Evolutionary conservation across 2,329 filamentous ascomycete species (phyloP).

Genomic region (Pyrenophora teres): DNA sequence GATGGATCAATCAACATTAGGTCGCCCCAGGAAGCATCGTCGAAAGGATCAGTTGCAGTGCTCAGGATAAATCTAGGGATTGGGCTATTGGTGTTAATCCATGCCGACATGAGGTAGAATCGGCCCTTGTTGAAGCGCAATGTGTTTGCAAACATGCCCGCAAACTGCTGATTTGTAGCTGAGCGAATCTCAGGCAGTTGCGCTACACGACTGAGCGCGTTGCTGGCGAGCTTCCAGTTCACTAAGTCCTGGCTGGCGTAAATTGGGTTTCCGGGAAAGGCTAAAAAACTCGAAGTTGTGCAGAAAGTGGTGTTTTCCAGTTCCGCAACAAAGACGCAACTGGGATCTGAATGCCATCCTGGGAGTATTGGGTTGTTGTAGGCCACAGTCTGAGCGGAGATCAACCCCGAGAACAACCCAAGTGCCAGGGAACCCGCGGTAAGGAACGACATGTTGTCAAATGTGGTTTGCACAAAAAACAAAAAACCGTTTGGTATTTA

Average conservation of each 20-base stretch:
- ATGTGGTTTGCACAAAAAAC: neutral
- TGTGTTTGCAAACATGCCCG: constrained; percentile 32
- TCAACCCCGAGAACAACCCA: neutral
- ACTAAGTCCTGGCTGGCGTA: constrained; percentile 56
- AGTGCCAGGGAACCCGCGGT: neutral
- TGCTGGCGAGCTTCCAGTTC: constrained; percentile 18
- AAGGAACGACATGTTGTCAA: neutral
- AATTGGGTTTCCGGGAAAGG: constrained; percentile 58
- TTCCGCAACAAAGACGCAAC: constrained; percentile 44
- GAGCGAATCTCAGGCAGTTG: constrained; percentile 16
- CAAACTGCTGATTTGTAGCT: constrained; percentile 10
- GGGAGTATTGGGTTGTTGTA: constrained; percentile 54
- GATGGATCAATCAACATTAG: constrained; percentile 30
- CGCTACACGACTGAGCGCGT: constrained; percentile 23
- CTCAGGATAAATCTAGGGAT: constrained; percentile 13
- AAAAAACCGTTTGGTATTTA: neutral
- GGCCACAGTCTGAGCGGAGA: constrained; percentile 6
- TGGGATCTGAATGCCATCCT: constrained; percentile 57
- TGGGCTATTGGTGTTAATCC: constrained; percentile 5
- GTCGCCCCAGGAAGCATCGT: constrained; percentile 23
- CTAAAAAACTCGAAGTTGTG: constrained; percentile 57
- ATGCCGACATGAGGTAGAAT: constrained; percentile 29
- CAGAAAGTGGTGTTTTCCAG: constrained; percentile 51
- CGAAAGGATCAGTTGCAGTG: constrained; percentile 20
- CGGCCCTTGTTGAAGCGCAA: constrained; percentile 28